Evolutionary conservation across 2,329 filamentous ascomycete species (phyloP), one percentile per base, ranked within the genome.

Genomic region (Didymella sp.): DNA sequence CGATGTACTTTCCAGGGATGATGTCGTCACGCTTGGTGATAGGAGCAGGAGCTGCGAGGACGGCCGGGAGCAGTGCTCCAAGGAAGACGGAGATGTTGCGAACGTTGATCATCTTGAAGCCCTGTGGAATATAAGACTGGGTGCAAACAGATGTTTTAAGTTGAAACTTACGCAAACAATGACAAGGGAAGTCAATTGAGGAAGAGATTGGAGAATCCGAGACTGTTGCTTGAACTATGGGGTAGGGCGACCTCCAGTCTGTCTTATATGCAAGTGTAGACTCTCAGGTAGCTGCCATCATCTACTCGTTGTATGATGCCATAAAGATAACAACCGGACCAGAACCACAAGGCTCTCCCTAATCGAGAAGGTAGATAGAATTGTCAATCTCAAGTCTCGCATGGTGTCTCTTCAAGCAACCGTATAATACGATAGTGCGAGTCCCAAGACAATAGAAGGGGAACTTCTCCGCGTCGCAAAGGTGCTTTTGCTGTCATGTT

Each of bases 1-100:
- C 48, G 27, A 71, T 68, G 42, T 62, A 71, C 53, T 67, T 68
- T 30, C 61, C 59, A 6, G 64, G 47, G 22, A 64, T 63, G 44
- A 63, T 49, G 28, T 64, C 52, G 49, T 48, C 49, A 44, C 19
- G 58, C 50, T 59, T 59, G n/a, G 59, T 60, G 30, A 62, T 52
- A 17, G 58, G 57, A 47, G 56, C 59, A n/a, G 61, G 56, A 27
- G 60, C 59, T 17, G 50, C 59, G 9, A 59, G 22, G 13, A 52
- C 56, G 47, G 50, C 56, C 6, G 56, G 56, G 45, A 58, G 56
- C 51, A 58, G 17, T 25, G 56, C 56, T 56, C 57, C 57, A 13
- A 59, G 30, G 38, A 51, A 35, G 37, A 59, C 35, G 15, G 57
- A 51, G 51, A 59, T 37, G 40, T 50, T 51, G 44, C 57, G 57